Evolutionary conservation across 169 alveolate species (phyloP).

Genomic region (Eimeria maxima): DNA sequence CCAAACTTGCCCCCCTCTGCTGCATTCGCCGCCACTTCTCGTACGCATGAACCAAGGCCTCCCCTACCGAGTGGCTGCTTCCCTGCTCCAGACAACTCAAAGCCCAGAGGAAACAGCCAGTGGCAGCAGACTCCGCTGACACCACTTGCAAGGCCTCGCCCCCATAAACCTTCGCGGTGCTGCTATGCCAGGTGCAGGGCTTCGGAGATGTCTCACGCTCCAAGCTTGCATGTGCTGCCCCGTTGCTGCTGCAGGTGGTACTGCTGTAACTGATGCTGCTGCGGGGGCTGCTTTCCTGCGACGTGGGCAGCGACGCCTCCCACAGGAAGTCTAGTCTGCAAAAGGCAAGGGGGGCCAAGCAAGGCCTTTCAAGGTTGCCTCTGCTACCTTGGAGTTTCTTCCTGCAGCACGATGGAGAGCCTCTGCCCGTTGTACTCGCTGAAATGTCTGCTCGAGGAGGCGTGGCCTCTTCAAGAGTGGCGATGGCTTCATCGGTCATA

Average conservation of each 20-base stretch:
- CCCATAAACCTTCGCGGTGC: background rate
- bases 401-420: background rate
- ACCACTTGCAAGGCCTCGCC: background rate
- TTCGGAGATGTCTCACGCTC: background rate
- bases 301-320: background rate
- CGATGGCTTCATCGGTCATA: background rate
- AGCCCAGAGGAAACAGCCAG: constrained; percentile 62
- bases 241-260: constrained; percentile 21
- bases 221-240: background rate
- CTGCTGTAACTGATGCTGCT: constrained; percentile 22
- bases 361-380: background rate
- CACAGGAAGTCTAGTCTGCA: background rate
- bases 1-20: too few species aligned
- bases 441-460: background rate
- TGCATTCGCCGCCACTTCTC: constrained; percentile 31
- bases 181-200: constrained; percentile 5
- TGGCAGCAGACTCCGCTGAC: background rate
- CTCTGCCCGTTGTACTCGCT: background rate
- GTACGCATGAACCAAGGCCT: constrained; percentile 32
- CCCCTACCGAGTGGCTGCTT: constrained; percentile 62
- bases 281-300: background rate
- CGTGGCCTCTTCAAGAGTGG: background rate
- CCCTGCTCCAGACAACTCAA: constrained; percentile 66
- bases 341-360: background rate
- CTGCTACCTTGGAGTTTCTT: background rate